A percentile compares a stretch with the other conserved stretches of the same genome.
phyloP scores from a whole-genome alignment of 2,329 filamentous ascomycete species.

The Chrysoporthe austroafricana region DNA sequence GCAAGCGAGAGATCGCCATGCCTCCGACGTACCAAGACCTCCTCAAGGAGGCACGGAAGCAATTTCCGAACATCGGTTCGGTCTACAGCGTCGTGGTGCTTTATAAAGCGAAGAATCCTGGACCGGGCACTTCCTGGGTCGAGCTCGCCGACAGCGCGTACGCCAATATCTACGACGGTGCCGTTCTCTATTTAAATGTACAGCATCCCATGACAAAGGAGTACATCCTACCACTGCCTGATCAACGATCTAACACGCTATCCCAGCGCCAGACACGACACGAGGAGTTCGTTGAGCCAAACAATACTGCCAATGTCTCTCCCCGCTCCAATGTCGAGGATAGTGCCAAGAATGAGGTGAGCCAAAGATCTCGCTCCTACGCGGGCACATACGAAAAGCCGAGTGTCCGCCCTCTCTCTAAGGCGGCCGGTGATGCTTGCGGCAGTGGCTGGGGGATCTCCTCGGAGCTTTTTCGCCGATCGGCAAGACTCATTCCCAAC shows the following conservation, averaged over 20 bases:
- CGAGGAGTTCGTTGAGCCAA: neutral
- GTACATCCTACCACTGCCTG: conserved; percentile 23
- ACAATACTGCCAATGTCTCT: too few relatives aligned
- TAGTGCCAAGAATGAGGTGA: conserved; percentile 7
- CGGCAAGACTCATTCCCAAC: conserved; percentile 19
- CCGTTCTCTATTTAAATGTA: conserved; percentile 20
- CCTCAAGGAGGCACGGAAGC: neutral
- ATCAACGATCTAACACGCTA: conserved; percentile 6
- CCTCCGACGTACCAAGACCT: conserved; percentile 15
- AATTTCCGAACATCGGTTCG: conserved; percentile 5
- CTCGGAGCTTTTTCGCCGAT: conserved; percentile 21
- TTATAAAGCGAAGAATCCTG: neutral
- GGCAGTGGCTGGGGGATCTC: conserved; percentile 21
- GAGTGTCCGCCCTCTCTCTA: neutral
- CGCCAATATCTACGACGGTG: neutral
- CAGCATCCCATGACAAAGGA: conserved; percentile 23
- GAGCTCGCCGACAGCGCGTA: conserved; percentile 17
- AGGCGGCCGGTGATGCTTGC: conserved; percentile 13
- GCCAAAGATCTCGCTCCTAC: neutral
- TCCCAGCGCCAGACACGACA: neutral
- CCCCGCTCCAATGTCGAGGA: too few relatives aligned
- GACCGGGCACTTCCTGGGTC: neutral
- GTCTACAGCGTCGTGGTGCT: conserved; percentile 8
- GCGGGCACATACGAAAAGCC: neutral
- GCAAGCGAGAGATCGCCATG: conserved; percentile 2